Conservation (phyloP, 2,329 filamentous ascomycete species). For the Phialocephala subalpina region DNA sequence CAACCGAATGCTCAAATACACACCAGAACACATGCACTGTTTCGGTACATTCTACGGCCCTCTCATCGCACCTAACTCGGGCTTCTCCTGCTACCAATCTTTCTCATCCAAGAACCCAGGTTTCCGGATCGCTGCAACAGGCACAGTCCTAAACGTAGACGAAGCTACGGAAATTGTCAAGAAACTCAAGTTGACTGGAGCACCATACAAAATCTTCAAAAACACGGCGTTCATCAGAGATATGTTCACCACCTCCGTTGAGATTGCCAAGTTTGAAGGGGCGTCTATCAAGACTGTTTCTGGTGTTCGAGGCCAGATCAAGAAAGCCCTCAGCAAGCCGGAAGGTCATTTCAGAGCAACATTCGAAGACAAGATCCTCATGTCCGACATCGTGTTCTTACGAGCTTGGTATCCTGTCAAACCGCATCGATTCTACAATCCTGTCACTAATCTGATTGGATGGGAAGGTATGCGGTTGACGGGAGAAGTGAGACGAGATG, state of each 20-base stretch:
- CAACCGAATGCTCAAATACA: constrained; percentile 99
- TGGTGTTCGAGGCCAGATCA: constrained; percentile 95
- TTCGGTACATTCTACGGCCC: constrained; percentile 96
- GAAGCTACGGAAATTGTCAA: constrained; percentile 98
- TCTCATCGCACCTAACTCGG: constrained; percentile 92
- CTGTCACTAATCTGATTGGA: constrained; percentile 87
- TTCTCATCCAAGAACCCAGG: constrained; percentile 85
- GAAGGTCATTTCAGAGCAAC: constrained; percentile 97
- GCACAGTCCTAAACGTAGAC: constrained; percentile 92
- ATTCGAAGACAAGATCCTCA: constrained; percentile 97
- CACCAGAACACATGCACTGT: constrained; percentile 99
- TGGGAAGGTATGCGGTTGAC: constrained; percentile 96
- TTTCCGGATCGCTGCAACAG: constrained; percentile 93
- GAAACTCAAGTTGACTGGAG: constrained; percentile 95
- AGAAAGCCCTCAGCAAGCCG: constrained; percentile 89
- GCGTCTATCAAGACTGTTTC: constrained; percentile 96
- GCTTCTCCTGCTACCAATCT: constrained; percentile 92
- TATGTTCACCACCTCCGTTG: constrained; percentile 93
- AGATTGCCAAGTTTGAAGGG: constrained; percentile 98
- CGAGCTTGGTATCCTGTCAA: constrained; percentile 97
- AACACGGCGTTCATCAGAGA: constrained; percentile 99
- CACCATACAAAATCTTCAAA: constrained; percentile 97
- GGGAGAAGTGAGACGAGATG: constrained; percentile 83
- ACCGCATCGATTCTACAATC: constrained; percentile 96
- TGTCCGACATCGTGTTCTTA: constrained; percentile 95